These are phyloP conservation scores for Ogataea pini DNA, from an alignment of 805 yeast genomes.

Conservation along the genomic window DNA sequence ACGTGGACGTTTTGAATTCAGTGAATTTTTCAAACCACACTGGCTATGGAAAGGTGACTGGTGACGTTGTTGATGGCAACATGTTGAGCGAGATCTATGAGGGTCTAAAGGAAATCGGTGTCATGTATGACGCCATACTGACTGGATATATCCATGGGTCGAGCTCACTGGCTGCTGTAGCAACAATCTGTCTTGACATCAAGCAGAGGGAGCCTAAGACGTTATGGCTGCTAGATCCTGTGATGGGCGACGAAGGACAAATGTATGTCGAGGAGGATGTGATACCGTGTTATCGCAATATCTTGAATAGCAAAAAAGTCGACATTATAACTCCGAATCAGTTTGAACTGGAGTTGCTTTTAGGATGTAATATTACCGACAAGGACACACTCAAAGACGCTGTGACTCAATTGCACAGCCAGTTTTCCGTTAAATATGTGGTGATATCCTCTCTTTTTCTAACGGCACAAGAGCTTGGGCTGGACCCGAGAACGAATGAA, in stretches of 20 bases:
- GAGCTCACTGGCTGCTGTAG: conserved; percentile 46
- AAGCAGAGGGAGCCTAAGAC: conserved; percentile 38
- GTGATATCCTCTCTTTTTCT: conserved; percentile 60
- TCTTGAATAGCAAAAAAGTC: conserved; percentile 48
- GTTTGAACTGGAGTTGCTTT: conserved; percentile 76
- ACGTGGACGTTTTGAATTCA: conserved; percentile 65
- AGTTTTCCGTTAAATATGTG: conserved; percentile 55
- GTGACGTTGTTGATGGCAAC: conserved; percentile 44
- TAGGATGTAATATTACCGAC: conserved; percentile 42
- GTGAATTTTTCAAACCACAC: conserved; percentile 72
- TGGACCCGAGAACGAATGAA: conserved; percentile 4
- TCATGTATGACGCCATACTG: conserved; percentile 53
- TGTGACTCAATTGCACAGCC: conserved; percentile 46
- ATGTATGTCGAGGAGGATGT: conserved; percentile 61
- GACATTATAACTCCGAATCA: conserved; percentile 88
- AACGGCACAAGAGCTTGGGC: conserved; percentile 21
- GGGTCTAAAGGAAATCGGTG: conserved; percentile 38
- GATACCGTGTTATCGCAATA: conserved; percentile 57
- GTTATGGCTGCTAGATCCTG: conserved; percentile 71
- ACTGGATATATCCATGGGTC: conserved; percentile 72
- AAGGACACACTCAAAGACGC: conserved; percentile 46
- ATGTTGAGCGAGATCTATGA: conserved; percentile 41
- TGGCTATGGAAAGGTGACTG: conserved; percentile 61
- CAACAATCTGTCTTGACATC: conserved; percentile 36
- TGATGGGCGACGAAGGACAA: conserved; percentile 77